Base-by-base conservation (phyloP, 2,329 filamentous ascomycete genomes). In the Colletotrichum cordylinicola region DNA sequence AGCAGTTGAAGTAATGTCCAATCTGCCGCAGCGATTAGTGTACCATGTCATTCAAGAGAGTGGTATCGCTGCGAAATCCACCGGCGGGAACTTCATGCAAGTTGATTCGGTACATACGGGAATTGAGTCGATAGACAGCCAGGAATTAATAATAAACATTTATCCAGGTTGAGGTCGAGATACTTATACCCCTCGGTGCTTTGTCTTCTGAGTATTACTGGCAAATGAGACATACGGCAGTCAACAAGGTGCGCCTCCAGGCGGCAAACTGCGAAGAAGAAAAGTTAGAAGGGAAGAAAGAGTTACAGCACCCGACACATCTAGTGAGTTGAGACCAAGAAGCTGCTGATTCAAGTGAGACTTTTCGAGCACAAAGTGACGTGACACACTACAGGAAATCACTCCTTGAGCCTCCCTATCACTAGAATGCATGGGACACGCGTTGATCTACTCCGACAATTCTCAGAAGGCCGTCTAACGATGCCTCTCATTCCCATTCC, bases 161-260 rank as follows among this genome's bases (percentile, higher is more conserved):
- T 3, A n/a, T 2, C 4, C 4, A 48, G 9, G 2, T 48, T n/a
- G 39, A 2, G n/a, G 18, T 48, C 39, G n/a, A 48, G 9, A 48
- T 0, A 10, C 4, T 3, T 48, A 12, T 12, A 0, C 5, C 9
- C 3, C 39, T n/a, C 39, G 1, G 1, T 48, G 18, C 18, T 7
- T 9, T 18, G 9, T 48, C 39, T 9, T n/a, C 18, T 1, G n/a
- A 43, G n/a, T 6, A 43, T 43, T 18, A n/a, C 39, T 2, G 6
- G 39, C 12, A n/a, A n/a, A n/a, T n/a, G n/a, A n/a, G n/a, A n/a
- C n/a, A n/a, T n/a, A n/a, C n/a, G n/a, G n/a, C n/a, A n/a, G n/a
- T n/a, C n/a, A n/a, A n/a, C n/a, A n/a, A n/a, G n/a, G n/a, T n/a
- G n/a, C n/a, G n/a, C n/a, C n/a, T n/a, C n/a, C n/a, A n/a, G n/a